These are phyloP conservation scores for Talaromyces funiculosus DNA, from an alignment of 2,329 filamentous ascomycete species.

Conservation along the genomic window DNA sequence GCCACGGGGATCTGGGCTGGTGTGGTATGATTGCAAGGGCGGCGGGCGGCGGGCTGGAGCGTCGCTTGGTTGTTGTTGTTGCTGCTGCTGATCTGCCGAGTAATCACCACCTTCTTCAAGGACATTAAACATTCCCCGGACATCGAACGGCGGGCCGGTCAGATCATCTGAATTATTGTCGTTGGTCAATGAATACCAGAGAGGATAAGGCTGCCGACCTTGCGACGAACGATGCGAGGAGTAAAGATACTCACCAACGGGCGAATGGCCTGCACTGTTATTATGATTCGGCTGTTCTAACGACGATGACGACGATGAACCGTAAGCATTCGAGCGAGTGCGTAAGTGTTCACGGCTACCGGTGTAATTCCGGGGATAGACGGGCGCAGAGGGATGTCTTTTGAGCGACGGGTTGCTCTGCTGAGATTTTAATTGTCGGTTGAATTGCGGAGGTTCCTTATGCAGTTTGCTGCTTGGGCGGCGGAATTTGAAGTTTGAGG, in stretches of 20 bases:
- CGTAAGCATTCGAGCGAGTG: slow-evolving; percentile 43
- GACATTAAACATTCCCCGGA: slow-evolving; percentile 40
- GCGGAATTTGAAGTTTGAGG: slow-evolving; percentile 30
- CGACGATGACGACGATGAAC: slow-evolving; percentile 43
- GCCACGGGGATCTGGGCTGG: slow-evolving; percentile 50
- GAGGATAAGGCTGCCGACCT: slow-evolving; percentile 19
- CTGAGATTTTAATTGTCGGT: slow-evolving; percentile 37
- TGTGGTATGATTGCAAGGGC: slow-evolving; percentile 44
- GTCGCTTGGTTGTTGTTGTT: slow-evolving; percentile 22
- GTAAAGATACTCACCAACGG: slow-evolving; percentile 30
- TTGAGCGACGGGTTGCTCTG: slow-evolving; percentile 41
- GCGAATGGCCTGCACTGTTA: slow-evolving; percentile 34
- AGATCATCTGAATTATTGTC: slow-evolving; percentile 40
- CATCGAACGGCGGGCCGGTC: slow-evolving; percentile 40
- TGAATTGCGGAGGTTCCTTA: slow-evolving; percentile 41
- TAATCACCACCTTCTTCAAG: slow-evolving; percentile 32
- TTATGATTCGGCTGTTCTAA: slow-evolving; percentile 27
- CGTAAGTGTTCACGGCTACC: slow-evolving; percentile 39
- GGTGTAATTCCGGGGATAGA: slow-evolving; percentile 39
- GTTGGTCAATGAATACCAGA: slow-evolving; percentile 30
- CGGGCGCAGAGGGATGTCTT: slow-evolving; percentile 43
- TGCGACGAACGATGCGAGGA: slow-evolving; percentile 11
- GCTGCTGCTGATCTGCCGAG: slow-evolving; percentile 19
- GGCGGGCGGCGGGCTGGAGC: slow-evolving; percentile 33
- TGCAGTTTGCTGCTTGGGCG: slow-evolving; percentile 39